Conservation (phyloP, 495 filamentous ascomycete genomes). For the Filosporella fistucella region DNA sequence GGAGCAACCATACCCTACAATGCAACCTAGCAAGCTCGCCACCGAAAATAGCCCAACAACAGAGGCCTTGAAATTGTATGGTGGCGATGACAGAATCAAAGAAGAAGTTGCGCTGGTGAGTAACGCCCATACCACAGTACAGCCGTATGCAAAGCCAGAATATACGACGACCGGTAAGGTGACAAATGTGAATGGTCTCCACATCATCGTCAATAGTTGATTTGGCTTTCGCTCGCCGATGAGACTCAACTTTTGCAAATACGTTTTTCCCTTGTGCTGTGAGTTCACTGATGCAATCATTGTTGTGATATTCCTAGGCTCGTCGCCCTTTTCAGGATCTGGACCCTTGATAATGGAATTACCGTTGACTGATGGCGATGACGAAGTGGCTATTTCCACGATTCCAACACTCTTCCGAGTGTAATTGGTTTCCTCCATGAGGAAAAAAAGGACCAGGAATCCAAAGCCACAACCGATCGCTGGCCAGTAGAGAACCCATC, state of each 20-base stretch:
- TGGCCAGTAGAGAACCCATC: conserved; percentile 55
- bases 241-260: conserved; percentile 47
- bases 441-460: conserved; percentile 28
- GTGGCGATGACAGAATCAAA: conserved; percentile 48
- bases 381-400: neutral
- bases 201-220: conserved; percentile 31
- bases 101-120: conserved; percentile 62
- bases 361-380: neutral
- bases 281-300: neutral
- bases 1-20: neutral
- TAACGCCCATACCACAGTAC: conserved; percentile 60
- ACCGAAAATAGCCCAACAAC: conserved; percentile 59
- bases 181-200: conserved; percentile 28
- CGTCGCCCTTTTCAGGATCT: conserved; percentile 1
- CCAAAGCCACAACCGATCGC: conserved; percentile 53
- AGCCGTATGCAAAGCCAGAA: conserved; percentile 60
- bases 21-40: conserved; percentile 2
- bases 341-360: neutral
- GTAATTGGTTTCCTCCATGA: conserved; percentile 29
- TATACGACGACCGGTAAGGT: conserved; percentile 62
- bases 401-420: conserved; percentile 14
- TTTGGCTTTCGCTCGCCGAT: conserved; percentile 37
- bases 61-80: conserved; percentile 53
- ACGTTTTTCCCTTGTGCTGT: conserved; percentile 30
- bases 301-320: neutral